phyloP scores from a whole-genome alignment of 108 stramenopile species.

The Cylindrotheca closterium region DNA sequence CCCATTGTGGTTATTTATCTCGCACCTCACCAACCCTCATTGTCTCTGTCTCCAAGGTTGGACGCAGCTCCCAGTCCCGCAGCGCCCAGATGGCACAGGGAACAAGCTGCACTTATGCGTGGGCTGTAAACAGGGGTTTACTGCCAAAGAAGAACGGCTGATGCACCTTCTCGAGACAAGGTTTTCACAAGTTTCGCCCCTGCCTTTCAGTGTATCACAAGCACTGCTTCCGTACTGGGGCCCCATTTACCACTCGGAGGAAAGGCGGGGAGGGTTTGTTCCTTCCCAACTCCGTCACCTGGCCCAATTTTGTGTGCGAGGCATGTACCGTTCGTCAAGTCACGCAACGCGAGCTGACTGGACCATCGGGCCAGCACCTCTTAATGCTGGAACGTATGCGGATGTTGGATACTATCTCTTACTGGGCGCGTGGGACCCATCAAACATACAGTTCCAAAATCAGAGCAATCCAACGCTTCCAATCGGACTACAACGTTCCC shows the following conservation, averaged over 20 bases:
- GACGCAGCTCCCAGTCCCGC: constrained; percentile 14
- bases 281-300: not conserved
- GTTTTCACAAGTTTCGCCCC: not conserved
- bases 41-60: not conserved
- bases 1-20: constrained; percentile 8
- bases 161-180: not conserved
- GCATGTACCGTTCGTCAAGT: not conserved
- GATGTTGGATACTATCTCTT: not conserved
- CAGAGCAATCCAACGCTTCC: not conserved
- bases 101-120: constrained; percentile 6
- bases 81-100: constrained; percentile 1
- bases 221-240: constrained; percentile 6
- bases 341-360: not conserved
- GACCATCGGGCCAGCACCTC: not conserved
- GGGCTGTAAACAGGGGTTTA: constrained; percentile 3
- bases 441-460: not conserved
- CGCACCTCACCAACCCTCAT: not conserved
- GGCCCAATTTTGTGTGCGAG: constrained; percentile 1
- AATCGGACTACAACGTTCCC: not conserved
- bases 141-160: not conserved
- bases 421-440: constrained; percentile 1
- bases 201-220: not conserved
- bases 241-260: constrained; percentile 9
- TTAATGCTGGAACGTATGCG: constrained; percentile 9
- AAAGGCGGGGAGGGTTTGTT: not conserved